Percentiles rank a stretch among this genome's conserved stretches.
phyloP scores from a whole-genome alignment of 305 asterid genomes.

The Andrographis paniculata region DNA sequence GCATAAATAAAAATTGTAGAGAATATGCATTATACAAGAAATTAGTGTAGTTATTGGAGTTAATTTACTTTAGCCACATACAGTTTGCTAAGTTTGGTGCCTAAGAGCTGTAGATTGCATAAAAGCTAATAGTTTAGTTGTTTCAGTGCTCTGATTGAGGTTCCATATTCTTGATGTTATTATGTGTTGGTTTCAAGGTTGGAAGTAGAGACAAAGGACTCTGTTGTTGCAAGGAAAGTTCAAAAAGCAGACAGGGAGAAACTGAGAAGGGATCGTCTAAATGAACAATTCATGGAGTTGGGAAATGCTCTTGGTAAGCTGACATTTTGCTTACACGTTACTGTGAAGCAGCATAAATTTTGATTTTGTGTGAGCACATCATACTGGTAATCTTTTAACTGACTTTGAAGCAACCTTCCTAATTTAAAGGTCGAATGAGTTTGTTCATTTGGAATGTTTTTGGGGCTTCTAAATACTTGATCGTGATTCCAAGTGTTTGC shows the following conservation, averaged over 20 bases:
- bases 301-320: slow-evolving; percentile 72
- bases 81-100: too few relatives aligned
- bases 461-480: too few relatives aligned
- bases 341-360: not conserved
- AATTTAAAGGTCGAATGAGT: too few relatives aligned
- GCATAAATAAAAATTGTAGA: too few relatives aligned
- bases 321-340: slow-evolving; percentile 3
- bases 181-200: slow-evolving; percentile 27
- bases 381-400: too few relatives aligned
- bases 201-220: slow-evolving; percentile 58
- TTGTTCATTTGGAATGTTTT: too few relatives aligned
- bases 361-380: slow-evolving; percentile 1
- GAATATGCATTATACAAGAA: too few relatives aligned
- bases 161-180: not conserved
- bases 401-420: not conserved
- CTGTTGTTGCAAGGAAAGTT: slow-evolving; percentile 65
- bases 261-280: slow-evolving; percentile 90
- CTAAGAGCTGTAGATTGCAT: not conserved
- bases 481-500: not conserved
- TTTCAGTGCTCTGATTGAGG: not conserved
- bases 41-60: too few relatives aligned
- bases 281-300: slow-evolving; percentile 77
- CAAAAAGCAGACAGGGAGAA: slow-evolving; percentile 94
- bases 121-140: not conserved
- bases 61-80: too few relatives aligned